phyloP scores from a whole-genome alignment of 2,329 filamentous ascomycete species.

The Scedosporium aurantiacum region DNA sequence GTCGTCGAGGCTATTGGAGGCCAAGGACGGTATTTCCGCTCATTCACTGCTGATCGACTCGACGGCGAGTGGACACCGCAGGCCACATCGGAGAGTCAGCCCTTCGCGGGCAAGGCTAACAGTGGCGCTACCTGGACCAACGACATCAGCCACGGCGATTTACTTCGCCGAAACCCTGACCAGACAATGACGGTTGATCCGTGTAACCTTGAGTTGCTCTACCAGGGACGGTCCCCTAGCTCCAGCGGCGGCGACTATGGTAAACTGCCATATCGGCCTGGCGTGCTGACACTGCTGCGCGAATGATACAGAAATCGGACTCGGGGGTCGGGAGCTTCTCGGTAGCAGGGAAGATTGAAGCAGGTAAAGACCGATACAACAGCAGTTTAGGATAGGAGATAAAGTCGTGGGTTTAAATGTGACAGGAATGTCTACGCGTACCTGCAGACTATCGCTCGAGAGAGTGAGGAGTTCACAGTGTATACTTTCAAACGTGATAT shows the following conservation, averaged over 20 bases:
- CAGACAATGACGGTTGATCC: slow-evolving; percentile 53
- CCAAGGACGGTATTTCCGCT: slow-evolving; percentile 53
- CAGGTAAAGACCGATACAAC: too few species aligned
- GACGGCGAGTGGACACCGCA: slow-evolving; percentile 47
- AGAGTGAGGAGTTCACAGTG: too few species aligned
- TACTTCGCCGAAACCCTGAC: slow-evolving; percentile 44
- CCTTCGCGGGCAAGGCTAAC: slow-evolving; percentile 58
- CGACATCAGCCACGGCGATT: slow-evolving; percentile 55
- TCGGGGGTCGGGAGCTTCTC: too few species aligned
- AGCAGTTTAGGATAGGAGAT: too few species aligned
- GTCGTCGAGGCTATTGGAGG: slow-evolving; percentile 52
- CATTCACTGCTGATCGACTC: slow-evolving; percentile 49
- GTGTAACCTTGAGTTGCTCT: slow-evolving; percentile 54
- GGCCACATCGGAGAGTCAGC: slow-evolving; percentile 40
- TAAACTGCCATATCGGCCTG: slow-evolving; percentile 41
- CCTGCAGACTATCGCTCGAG: too few species aligned
- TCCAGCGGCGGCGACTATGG: slow-evolving; percentile 35
- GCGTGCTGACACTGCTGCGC: slow-evolving; percentile 31
- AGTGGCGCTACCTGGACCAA: slow-evolving; percentile 55
- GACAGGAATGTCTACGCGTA: too few species aligned
- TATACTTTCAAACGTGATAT: too few species aligned
- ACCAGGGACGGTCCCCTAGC: slow-evolving; percentile 43
- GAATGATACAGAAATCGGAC: too few species aligned
- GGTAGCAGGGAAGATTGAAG: too few species aligned
- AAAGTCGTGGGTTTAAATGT: too few species aligned